A percentile compares a stretch with the other conserved stretches of the same genome.
Conservation (phyloP, 371 early-diverging fungal genomes). For the Lichtheimia hyalospora region DNA sequence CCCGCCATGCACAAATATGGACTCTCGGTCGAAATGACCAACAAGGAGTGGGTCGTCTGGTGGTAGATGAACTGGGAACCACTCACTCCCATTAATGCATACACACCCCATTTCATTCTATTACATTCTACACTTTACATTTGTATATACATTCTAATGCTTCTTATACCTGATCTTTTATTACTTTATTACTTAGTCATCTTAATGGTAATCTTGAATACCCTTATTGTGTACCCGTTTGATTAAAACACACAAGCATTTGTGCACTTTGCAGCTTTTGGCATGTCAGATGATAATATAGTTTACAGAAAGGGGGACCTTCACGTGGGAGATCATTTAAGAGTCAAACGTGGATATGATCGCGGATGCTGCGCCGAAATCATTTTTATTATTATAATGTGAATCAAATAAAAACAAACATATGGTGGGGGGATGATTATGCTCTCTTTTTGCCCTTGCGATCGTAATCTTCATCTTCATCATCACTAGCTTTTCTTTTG, state of each 20-base stretch:
- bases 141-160: too few relatives aligned
- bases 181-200: too few relatives aligned
- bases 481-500: constrained; percentile 37
- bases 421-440: neutral
- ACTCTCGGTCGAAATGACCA: constrained; percentile 47
- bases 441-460: constrained; percentile 21
- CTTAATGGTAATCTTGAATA: too few relatives aligned
- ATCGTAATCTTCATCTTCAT: constrained; percentile 20
- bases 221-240: too few relatives aligned
- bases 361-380: too few relatives aligned
- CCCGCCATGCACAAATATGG: constrained; percentile 57
- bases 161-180: too few relatives aligned
- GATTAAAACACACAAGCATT: too few relatives aligned
- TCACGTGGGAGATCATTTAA: too few relatives aligned
- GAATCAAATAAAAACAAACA: neutral
- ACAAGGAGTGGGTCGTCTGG: constrained; percentile 27
- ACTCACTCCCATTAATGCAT: neutral
- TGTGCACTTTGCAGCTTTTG: too few relatives aligned
- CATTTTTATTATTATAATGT: neutral
- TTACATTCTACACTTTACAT: neutral
- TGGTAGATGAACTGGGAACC: constrained; percentile 27
- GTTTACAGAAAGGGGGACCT: too few relatives aligned
- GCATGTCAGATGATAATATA: too few relatives aligned
- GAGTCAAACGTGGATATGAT: too few relatives aligned
- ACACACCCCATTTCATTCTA: neutral